Percentiles rank a stretch among this genome's conserved stretches.
phyloP scores from a whole-genome alignment of 352 stramenopile species.

The Phytophthora pistaciae region DNA sequence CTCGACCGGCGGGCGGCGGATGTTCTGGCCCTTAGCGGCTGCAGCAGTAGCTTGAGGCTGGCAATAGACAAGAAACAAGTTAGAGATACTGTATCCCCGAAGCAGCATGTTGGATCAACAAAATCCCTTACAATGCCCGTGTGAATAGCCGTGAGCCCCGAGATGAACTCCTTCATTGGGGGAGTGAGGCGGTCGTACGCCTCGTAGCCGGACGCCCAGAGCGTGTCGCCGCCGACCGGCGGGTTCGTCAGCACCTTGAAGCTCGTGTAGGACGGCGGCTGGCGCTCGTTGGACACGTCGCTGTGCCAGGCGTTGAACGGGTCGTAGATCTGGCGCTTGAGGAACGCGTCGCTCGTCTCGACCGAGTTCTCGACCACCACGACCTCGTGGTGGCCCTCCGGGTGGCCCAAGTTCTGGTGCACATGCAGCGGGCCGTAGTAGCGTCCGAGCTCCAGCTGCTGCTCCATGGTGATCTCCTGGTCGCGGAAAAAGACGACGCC shows the following conservation, averaged over 20 bases:
- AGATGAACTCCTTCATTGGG: not conserved
- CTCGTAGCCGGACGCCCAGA: slow-evolving; percentile 1
- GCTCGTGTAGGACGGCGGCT: slow-evolving; percentile 6
- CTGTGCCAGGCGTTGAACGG: slow-evolving; percentile 5
- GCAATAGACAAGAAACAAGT: not conserved
- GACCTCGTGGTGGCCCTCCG: not conserved
- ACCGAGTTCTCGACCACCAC: slow-evolving; percentile 4
- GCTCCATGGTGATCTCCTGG: slow-evolving; percentile 4
- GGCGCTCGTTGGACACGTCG: slow-evolving; percentile 8
- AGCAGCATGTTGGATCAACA: no score
- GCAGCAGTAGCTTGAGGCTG: slow-evolving; percentile 1
- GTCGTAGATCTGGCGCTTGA: slow-evolving; percentile 4
- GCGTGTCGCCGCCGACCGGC: slow-evolving; percentile 1
- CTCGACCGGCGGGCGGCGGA: slow-evolving; percentile 1
- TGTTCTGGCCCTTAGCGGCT: not conserved
- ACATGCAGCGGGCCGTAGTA: not conserved
- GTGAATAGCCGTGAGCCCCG: not conserved
- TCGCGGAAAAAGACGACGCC: slow-evolving; percentile 1
- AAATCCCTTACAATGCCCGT: not conserved
- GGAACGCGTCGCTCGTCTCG: not conserved
- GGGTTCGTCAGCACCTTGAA: slow-evolving; percentile 9
- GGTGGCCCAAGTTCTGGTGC: slow-evolving; percentile 7
- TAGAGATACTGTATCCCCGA: no score
- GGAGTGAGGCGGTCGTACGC: slow-evolving; percentile 4
- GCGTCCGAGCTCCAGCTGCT: slow-evolving; percentile 2